Evolutionary conservation across 306 rosid genomes (phyloP).

Genomic region (Lathyrus aphaca): DNA sequence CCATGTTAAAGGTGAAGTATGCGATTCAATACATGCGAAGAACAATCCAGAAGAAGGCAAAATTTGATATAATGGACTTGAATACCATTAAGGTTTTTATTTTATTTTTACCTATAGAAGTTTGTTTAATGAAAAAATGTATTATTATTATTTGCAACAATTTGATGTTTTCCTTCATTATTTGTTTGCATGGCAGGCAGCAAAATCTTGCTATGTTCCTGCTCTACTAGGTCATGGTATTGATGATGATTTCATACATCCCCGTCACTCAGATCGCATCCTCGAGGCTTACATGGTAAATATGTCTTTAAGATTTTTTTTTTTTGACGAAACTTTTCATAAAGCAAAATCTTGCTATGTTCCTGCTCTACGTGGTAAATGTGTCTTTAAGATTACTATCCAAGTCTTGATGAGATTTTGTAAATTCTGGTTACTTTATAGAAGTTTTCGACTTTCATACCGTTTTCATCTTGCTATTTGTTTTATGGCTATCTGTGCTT

Average conservation of each 20-base stretch:
- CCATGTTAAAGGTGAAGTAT: slow-evolving; percentile 68
- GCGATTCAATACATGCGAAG: slow-evolving; percentile 94
- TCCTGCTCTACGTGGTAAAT: slow-evolving; percentile 89
- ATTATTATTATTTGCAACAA: slow-evolving; percentile 19
- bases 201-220: slow-evolving; percentile 87
- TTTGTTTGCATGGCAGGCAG: slow-evolving; percentile 62
- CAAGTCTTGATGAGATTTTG: slow-evolving; percentile 26
- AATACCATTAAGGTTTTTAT: slow-evolving; percentile 75
- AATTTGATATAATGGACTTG: slow-evolving; percentile 83
- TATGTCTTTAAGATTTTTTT: slow-evolving; percentile 25
- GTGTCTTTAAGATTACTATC: slow-evolving; percentile 10
- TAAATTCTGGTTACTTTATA: slow-evolving; percentile 4
- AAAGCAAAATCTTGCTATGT: too few relatives aligned
- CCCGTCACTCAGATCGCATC: slow-evolving; percentile 91
- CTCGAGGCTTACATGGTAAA: slow-evolving; percentile 83
- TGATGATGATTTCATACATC: slow-evolving; percentile 92
- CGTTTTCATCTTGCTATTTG: slow-evolving; percentile 4
- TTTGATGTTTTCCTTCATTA: neutral
- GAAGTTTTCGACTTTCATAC: slow-evolving; percentile 8
- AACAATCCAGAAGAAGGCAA: slow-evolving; percentile 91
- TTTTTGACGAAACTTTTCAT: too few relatives aligned
- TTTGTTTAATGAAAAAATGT: neutral
- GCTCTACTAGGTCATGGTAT: slow-evolving; percentile 83
- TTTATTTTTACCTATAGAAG: neutral
- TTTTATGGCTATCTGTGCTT: slow-evolving; percentile 35